phyloP scores from a whole-genome alignment of 2,329 filamentous ascomycete species.

The Ceratocystis papillata region DNA sequence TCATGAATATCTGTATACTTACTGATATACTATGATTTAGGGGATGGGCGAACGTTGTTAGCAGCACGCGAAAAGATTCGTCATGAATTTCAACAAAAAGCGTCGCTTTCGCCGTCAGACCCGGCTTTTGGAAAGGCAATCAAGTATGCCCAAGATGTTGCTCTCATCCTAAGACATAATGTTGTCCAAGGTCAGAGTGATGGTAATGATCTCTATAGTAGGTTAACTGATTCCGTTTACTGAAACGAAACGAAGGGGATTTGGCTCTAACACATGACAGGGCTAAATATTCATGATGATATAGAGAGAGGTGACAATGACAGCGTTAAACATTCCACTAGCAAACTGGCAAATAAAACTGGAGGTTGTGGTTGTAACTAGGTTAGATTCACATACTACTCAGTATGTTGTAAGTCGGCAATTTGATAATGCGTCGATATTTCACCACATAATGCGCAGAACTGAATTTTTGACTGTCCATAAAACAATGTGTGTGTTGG shows the following conservation, averaged over 20 bases:
- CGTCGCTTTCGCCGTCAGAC: slow-evolving; percentile 46
- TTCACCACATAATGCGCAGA: too few species aligned
- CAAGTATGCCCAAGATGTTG: slow-evolving; percentile 70
- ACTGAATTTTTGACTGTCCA: too few species aligned
- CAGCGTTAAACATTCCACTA: slow-evolving; percentile 51
- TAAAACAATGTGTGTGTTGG: too few species aligned
- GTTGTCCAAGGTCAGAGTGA: slow-evolving; percentile 67
- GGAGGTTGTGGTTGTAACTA: slow-evolving; percentile 23
- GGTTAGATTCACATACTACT: neutral
- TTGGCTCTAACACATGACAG: slow-evolving; percentile 36
- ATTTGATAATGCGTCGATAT: neutral
- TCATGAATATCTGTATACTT: slow-evolving; percentile 5
- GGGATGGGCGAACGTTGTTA: slow-evolving; percentile 55
- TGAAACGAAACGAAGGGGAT: neutral
- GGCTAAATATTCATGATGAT: slow-evolving; percentile 76
- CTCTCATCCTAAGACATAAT: slow-evolving; percentile 67
- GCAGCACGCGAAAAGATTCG: slow-evolving; percentile 66
- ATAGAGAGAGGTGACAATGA: slow-evolving; percentile 93
- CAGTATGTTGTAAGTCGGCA: neutral
- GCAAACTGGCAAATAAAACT: slow-evolving; percentile 4
- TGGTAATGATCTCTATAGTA: slow-evolving; percentile 50
- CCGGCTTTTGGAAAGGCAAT: slow-evolving; percentile 54
- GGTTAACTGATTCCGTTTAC: slow-evolving; percentile 30
- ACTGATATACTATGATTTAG: slow-evolving; percentile 36
- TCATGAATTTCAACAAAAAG: slow-evolving; percentile 58